Evolutionary conservation across 345 rosid genomes (phyloP), one percentile per base, ranked within the genome.

Genomic region (Citrus trifoliata): DNA sequence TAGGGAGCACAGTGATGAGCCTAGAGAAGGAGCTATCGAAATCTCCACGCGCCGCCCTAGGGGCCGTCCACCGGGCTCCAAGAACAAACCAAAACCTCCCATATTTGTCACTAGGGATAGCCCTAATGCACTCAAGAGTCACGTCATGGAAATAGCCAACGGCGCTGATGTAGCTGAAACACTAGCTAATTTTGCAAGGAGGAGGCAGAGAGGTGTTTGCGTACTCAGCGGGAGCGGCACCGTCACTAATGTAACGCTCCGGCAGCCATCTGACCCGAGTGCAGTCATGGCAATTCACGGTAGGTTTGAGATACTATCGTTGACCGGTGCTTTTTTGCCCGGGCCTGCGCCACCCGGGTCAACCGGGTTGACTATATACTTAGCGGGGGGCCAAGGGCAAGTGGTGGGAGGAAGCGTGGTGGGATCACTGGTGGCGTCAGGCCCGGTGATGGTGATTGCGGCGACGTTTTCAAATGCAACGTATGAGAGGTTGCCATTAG

Each of bases 381-480:
- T 89, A 10, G 89, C 90, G 24, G 90, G 92, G 0, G 90, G 90
- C 18, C 92, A 87, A 25, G 92, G 92, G 4, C 92, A 89, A 72
- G 90, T 89, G 8, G 89, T 89, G 0, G 92, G 92, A 16, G 92
- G 92, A 25, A 87, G 85, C 40, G 92, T 89, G 56, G 89, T 83
- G 16, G 92, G 92, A 1, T 73, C 92, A 51, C 87, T 89, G 10
- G 82, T 87, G 19, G 92, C 92, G 4, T 85, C 88, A 2, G 92
- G 92, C 1, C 90, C 92, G 7, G 90, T 89, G 64, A 86, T 89
- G 87, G 88, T 89, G 68, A 84, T 87, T 2, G 90, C 92, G 0
- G 92, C 92, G 4, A 87, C 92, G 8, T 89, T 89, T 73, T 87
- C 92, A 2, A 89, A 89, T 79, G 90, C 92, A 4, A 89, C 92